Conservation (phyloP, 306 rosid genomes). For the Inga leiocalycina region DNA sequence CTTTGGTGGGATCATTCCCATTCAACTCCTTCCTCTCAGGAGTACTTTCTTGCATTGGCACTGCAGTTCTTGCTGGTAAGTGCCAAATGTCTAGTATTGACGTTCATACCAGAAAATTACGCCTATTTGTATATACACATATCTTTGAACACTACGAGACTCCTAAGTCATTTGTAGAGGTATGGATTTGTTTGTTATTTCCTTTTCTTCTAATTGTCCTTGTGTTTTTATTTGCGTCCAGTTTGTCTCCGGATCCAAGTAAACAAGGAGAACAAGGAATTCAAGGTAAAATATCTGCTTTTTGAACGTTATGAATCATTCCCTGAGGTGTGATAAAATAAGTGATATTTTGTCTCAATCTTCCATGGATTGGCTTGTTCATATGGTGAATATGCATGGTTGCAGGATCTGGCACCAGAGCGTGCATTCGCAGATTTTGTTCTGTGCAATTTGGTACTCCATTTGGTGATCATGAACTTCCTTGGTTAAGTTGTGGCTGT, state of each 20-base stretch:
- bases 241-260: conserved; percentile 80
- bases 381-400: conserved; percentile 6
- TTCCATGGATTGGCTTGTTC: conserved; percentile 11
- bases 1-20: conserved; percentile 62
- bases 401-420: conserved; percentile 96
- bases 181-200: conserved; percentile 1
- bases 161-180: neutral
- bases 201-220: neutral
- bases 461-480: conserved; percentile 94
- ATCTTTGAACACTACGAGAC: neutral
- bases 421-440: conserved; percentile 99
- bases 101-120: neutral
- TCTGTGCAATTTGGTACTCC: conserved; percentile 96
- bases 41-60: conserved; percentile 69
- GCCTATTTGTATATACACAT: neutral
- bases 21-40: conserved; percentile 76
- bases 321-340: conserved; percentile 1
- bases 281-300: conserved; percentile 52
- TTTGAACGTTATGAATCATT: neutral
- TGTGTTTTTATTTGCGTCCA: conserved; percentile 17
- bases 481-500: conserved; percentile 58
- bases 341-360: neutral
- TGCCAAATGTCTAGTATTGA: neutral
- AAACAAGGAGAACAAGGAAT: conserved; percentile 76
- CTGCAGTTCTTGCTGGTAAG: conserved; percentile 82